Evolutionary conservation across 768 basidiomycete genomes (phyloP).

Genomic region (Russula lepida): DNA sequence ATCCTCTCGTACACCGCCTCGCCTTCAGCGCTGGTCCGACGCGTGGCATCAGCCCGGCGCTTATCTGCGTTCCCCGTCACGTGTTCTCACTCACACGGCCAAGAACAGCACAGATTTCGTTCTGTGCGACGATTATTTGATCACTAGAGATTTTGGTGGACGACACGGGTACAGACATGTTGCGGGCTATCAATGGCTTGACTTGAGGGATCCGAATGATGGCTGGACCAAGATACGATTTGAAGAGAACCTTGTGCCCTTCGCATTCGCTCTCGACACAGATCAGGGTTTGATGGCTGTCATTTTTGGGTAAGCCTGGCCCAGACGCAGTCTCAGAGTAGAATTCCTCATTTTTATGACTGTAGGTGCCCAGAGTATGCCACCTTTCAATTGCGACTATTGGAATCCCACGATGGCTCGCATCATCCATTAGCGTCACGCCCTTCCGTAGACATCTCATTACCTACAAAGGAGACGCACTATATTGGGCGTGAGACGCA

Average conservation of each 20-base stretch:
- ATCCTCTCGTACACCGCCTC: neutral
- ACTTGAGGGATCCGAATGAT: neutral
- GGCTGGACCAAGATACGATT: neutral
- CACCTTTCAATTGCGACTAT: slow-evolving; percentile 4
- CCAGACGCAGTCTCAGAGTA: neutral
- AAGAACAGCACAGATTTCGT: neutral
- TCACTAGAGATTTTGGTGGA: neutral
- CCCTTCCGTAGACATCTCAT: neutral
- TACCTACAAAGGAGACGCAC: neutral
- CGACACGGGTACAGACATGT: neutral
- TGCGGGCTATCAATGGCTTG: neutral
- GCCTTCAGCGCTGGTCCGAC: neutral
- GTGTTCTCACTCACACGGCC: neutral
- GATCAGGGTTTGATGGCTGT: neutral
- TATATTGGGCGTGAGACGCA: neutral
- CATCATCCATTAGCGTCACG: neutral
- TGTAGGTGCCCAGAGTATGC: neutral
- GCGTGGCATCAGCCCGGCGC: neutral
- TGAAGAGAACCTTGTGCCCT: neutral
- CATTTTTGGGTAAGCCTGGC: neutral
- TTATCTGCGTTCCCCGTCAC: neutral
- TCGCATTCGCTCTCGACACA: neutral
- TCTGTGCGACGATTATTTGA: slow-evolving; percentile 2
- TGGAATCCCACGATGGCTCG: neutral
- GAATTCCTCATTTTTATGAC: neutral